phyloP scores from a whole-genome alignment of 2,329 filamentous ascomycete genomes.

The Akanthomyces dipterigenus region DNA sequence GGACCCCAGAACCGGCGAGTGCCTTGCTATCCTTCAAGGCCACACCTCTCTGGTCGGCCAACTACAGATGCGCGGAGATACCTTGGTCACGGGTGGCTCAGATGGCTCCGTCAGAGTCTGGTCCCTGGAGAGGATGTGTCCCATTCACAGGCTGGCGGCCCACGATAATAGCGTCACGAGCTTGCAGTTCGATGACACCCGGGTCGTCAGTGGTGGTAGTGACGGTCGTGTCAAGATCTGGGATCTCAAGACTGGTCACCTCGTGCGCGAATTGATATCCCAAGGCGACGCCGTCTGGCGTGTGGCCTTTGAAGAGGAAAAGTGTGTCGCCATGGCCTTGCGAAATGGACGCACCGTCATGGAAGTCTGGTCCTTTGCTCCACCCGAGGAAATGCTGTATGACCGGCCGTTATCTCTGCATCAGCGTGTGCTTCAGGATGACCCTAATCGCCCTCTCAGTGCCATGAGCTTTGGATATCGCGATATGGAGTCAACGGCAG shows the following conservation, averaged over 20 bases:
- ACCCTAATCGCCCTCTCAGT: slow-evolving; percentile 43
- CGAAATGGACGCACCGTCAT: slow-evolving; percentile 83
- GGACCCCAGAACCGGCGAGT: slow-evolving; percentile 81
- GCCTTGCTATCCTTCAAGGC: slow-evolving; percentile 86
- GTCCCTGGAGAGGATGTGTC: slow-evolving; percentile 83
- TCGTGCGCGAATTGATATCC: slow-evolving; percentile 84
- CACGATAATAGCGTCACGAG: slow-evolving; percentile 99
- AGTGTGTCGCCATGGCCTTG: slow-evolving; percentile 91
- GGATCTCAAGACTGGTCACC: slow-evolving; percentile 85
- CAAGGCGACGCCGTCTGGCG: slow-evolving; percentile 96
- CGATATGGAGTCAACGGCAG: slow-evolving; percentile 22
- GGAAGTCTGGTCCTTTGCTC: slow-evolving; percentile 98
- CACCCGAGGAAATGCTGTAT: slow-evolving; percentile 62
- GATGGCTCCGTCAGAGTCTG: slow-evolving; percentile 95
- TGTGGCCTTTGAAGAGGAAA: slow-evolving; percentile 96
- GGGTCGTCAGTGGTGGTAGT: slow-evolving; percentile 91
- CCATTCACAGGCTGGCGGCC: slow-evolving; percentile 89
- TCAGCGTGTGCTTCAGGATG: slow-evolving; percentile 38
- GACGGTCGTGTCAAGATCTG: slow-evolving; percentile 98
- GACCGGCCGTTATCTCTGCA: slow-evolving; percentile 47
- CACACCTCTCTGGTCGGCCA: slow-evolving; percentile 97
- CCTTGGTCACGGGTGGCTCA: slow-evolving; percentile 89
- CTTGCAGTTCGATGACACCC: slow-evolving; percentile 90
- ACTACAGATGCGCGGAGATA: slow-evolving; percentile 90
- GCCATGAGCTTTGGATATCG: slow-evolving; percentile 42